Percentiles rank a stretch among this genome's conserved stretches.
phyloP scores from a whole-genome alignment of 2,329 filamentous ascomycete genomes.

The Fusarium keratoplasticum region DNA sequence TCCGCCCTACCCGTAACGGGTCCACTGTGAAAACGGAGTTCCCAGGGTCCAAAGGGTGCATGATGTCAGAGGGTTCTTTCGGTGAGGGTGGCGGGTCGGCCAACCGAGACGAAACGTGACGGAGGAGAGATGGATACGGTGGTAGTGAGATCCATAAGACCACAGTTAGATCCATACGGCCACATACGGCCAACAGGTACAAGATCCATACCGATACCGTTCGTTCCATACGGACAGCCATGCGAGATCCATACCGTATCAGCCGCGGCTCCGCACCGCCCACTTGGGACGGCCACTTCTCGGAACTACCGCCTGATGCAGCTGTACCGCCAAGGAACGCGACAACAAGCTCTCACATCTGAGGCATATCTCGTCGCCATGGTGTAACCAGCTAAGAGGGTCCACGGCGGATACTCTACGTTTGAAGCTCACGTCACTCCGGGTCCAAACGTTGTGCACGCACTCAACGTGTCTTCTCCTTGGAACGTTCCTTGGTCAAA shows the following conservation, averaged over 20 bases:
- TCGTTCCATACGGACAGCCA: not conserved
- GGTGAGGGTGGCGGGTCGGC: constrained; percentile 1
- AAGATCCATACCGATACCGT: constrained; percentile 5
- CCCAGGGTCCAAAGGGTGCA: constrained; percentile 4
- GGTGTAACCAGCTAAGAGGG: constrained; percentile 36
- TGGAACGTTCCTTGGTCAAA: constrained; percentile 15
- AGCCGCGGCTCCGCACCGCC: constrained; percentile 3
- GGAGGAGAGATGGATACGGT: not conserved
- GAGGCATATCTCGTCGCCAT: constrained; percentile 34
- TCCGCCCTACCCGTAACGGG: constrained; percentile 37
- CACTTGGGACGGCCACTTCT: constrained; percentile 38
- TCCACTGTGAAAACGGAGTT: constrained; percentile 21
- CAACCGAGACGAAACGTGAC: not conserved
- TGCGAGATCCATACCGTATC: not conserved
- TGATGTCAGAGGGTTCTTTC: constrained; percentile 34
- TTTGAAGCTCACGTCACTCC: not conserved
- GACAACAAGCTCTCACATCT: not conserved
- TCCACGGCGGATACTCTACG: not conserved
- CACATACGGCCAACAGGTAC: not conserved
- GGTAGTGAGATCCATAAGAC: not conserved
- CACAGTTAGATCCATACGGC: not conserved
- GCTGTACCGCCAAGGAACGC: constrained; percentile 15
- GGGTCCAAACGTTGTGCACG: not conserved
- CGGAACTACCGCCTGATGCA: constrained; percentile 32
- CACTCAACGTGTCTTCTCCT: constrained; percentile 20